phyloP scores from a whole-genome alignment of 495 filamentous ascomycete genomes.

The Penicillium antarcticum region DNA sequence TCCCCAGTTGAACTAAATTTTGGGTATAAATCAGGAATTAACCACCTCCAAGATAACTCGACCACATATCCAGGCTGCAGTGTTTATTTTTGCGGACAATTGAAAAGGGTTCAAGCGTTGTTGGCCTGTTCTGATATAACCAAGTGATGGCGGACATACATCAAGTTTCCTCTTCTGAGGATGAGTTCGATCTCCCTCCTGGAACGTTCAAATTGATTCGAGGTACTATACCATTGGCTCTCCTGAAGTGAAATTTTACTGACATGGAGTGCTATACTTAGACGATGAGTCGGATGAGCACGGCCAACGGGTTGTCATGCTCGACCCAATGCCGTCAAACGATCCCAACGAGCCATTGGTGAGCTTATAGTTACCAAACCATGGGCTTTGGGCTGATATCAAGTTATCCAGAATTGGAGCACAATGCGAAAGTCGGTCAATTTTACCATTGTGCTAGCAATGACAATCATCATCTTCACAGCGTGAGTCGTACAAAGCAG shows the following conservation, averaged over 20 bases:
- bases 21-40: no score
- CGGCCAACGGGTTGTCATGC: constrained; percentile 17
- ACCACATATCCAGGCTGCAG: no score
- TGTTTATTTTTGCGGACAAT: no score
- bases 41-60: no score
- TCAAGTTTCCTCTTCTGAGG: background rate
- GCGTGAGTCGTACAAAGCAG: constrained; percentile 15
- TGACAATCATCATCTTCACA: constrained; percentile 32
- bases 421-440: constrained; percentile 28
- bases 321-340: constrained; percentile 26
- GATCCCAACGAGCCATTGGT: constrained; percentile 38
- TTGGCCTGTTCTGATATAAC: no score
- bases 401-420: constrained; percentile 31
- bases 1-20: no score
- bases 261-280: background rate
- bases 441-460: constrained; percentile 28
- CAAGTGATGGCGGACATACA: constrained; percentile 8
- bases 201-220: constrained; percentile 33
- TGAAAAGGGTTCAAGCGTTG: no score
- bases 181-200: constrained; percentile 15
- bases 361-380: background rate
- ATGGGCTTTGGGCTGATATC: background rate
- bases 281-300: constrained; percentile 19
- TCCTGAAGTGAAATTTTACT: no score
- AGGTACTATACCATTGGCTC: constrained; percentile 7